Percentiles rank a stretch among this genome's conserved stretches.
Evolutionary conservation across 2,329 filamentous ascomycete species (phyloP).

Genomic region (Pyricularia sp.): DNA sequence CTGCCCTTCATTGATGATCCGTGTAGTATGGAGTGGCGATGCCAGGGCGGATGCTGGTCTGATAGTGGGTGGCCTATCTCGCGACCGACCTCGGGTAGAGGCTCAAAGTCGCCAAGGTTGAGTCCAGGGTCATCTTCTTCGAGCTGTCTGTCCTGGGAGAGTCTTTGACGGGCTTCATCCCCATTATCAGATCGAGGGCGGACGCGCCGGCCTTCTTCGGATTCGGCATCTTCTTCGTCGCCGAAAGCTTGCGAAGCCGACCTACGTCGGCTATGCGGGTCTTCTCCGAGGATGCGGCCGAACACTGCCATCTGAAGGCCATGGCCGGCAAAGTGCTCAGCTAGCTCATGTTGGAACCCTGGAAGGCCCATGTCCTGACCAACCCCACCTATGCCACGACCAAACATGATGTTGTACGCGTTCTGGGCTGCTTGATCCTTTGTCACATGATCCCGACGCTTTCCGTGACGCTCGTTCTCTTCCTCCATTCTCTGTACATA

Average conservation of each 20-base stretch:
- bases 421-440: conserved; percentile 6
- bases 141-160: conserved; percentile 9
- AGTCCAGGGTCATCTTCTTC: conserved; percentile 18
- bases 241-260: conserved; percentile 33
- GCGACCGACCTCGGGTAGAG: conserved; percentile 56
- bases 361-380: conserved; percentile 3
- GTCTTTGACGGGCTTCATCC: conserved; percentile 7
- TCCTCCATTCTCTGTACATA: conserved; percentile 12
- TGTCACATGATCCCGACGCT: conserved; percentile 5
- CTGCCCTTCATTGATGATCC: conserved; percentile 33
- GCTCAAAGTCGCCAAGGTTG: conserved; percentile 27
- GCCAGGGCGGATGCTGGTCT: conserved; percentile 51
- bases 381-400: conserved; percentile 12
- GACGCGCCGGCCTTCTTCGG: conserved; percentile 23
- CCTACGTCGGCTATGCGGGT: conserved; percentile 25
- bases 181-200: conserved; percentile 23
- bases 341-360: conserved; percentile 7
- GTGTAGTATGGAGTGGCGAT: conserved; percentile 32
- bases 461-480: background rate
- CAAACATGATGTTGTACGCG: conserved; percentile 10
- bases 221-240: conserved; percentile 21
- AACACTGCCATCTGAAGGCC: conserved; percentile 8
- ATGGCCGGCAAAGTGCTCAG: conserved; percentile 9
- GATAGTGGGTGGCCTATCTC: conserved; percentile 56
- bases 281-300: conserved; percentile 8